A percentile compares a stretch with the other conserved stretches of the same genome.
These are phyloP conservation scores for Phytopythium sindhum DNA, from an alignment of 352 stramenopile species.

Conservation along the genomic window DNA sequence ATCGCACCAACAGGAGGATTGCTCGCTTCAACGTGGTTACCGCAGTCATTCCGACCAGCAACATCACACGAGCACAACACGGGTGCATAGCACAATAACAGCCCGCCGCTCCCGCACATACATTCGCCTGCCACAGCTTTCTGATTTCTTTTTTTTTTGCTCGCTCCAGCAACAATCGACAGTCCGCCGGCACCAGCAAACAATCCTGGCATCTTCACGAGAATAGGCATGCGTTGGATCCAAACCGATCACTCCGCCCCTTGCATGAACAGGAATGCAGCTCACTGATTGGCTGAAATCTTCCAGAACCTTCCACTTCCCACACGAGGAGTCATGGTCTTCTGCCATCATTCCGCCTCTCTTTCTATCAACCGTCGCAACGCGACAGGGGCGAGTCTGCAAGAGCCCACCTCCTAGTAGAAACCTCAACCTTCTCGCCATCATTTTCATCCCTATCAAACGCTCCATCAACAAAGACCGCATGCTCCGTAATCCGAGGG, in stretches of 20 bases:
- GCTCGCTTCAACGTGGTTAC: neutral
- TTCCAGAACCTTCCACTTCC: slow-evolving; percentile 5
- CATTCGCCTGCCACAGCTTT: neutral
- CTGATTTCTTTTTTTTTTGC: neutral
- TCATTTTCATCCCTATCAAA: neutral
- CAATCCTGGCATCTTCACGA: neutral
- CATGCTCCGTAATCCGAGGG: slow-evolving; percentile 9
- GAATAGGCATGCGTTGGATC: neutral
- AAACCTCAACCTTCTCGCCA: neutral
- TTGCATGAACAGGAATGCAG: neutral
- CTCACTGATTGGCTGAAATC: neutral
- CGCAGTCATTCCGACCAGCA: neutral
- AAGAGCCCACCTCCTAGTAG: neutral
- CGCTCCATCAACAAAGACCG: neutral
- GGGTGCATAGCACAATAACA: too few relatives aligned
- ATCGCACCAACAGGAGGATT: neutral
- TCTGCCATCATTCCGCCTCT: slow-evolving; percentile 6
- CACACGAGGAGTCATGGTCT: neutral
- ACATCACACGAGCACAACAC: neutral
- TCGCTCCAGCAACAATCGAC: neutral
- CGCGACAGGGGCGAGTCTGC: neutral
- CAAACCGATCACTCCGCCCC: neutral
- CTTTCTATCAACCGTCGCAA: slow-evolving; percentile 2
- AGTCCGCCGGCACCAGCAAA: neutral
- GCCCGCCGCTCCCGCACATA: too few relatives aligned